Conservation (phyloP, 768 basidiomycete species). For the Xerocomellus amylosporus region DNA sequence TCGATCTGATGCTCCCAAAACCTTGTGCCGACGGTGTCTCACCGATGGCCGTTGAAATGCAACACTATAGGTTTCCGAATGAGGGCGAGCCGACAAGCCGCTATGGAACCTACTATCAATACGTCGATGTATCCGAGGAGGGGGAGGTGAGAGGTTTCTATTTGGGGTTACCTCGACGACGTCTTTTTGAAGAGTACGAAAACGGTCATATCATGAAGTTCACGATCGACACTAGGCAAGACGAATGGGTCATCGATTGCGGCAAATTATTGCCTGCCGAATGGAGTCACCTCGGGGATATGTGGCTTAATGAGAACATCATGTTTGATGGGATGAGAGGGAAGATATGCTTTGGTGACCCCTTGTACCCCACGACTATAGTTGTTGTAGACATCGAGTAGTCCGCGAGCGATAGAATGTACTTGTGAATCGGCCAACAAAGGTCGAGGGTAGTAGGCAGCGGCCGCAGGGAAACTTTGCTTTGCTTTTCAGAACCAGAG, state of each 20-base stretch:
- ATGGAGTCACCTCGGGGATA: background rate
- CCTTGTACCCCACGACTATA: no score
- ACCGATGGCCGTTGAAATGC: background rate
- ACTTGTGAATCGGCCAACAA: no score
- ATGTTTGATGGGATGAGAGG: conserved; percentile 2
- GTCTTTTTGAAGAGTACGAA: no score
- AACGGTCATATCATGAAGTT: background rate
- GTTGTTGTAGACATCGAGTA: background rate
- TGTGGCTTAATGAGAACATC: fast-evolving
- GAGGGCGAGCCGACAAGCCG: background rate
- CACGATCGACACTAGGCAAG: conserved; percentile 3
- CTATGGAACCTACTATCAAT: background rate
- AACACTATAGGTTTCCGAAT: background rate
- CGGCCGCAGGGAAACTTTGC: no score
- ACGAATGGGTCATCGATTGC: background rate
- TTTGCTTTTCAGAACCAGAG: no score
- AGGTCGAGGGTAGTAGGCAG: no score
- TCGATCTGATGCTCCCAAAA: background rate
- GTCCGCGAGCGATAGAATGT: no score
- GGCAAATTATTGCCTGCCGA: background rate
- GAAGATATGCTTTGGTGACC: background rate
- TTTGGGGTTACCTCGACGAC: background rate
- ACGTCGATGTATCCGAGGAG: background rate
- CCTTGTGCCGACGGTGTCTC: background rate
- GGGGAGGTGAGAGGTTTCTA: background rate